phyloP scores from a whole-genome alignment of 2,329 filamentous ascomycete genomes.

The Mariannaea sp. region DNA sequence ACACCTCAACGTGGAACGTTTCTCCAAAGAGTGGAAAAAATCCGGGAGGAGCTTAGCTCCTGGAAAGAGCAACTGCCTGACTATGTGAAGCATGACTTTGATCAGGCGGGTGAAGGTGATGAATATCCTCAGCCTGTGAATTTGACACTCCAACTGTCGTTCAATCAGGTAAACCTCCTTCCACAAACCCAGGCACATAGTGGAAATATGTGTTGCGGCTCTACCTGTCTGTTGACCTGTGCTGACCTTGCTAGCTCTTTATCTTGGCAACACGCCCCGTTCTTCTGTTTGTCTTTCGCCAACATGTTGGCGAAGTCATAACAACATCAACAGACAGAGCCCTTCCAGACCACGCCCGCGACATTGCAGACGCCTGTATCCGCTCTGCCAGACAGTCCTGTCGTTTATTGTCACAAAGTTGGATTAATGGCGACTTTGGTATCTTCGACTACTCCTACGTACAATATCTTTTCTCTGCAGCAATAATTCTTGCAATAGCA shows the following conservation, averaged over 20 bases:
- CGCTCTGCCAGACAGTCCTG: constrained; percentile 19
- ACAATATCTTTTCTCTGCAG: constrained; percentile 23
- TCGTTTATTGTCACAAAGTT: constrained; percentile 2
- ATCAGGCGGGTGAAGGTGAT: not conserved
- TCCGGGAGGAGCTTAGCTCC: constrained; percentile 3
- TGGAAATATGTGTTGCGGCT: no score
- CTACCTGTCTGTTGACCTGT: no score
- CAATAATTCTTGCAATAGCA: constrained; percentile 19
- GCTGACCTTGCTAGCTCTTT: not conserved
- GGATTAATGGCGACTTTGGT: constrained; percentile 19
- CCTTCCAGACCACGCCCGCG: not conserved
- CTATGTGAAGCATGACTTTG: not conserved
- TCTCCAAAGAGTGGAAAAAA: constrained; percentile 5
- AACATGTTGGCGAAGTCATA: not conserved
- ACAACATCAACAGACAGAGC: not conserved
- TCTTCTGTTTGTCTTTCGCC: constrained; percentile 1
- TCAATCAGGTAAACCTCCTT: constrained; percentile 4
- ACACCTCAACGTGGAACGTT: constrained; percentile 6
- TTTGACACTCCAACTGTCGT: constrained; percentile 1
- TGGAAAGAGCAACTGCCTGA: constrained; percentile 9
- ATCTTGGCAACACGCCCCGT: constrained; percentile 8
- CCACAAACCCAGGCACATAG: accelerated
- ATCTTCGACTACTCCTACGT: constrained; percentile 22
- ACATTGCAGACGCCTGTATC: constrained; percentile 18
- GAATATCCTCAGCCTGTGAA: not conserved